phyloP scores from a whole-genome alignment of 257 asterid genomes.

The Striga asiatica region DNA sequence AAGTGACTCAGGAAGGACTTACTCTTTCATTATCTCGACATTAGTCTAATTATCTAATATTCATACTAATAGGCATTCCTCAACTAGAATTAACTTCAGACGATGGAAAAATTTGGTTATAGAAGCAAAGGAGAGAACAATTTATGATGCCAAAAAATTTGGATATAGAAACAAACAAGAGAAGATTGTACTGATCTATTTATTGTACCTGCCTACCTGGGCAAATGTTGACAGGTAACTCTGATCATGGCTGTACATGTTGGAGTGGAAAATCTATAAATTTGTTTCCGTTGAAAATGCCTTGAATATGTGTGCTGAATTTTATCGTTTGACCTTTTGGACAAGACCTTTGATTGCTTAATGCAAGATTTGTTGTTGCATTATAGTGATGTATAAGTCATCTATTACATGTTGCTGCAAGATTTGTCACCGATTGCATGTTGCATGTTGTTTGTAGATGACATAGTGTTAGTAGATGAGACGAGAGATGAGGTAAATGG shows the following conservation, averaged over 20 bases:
- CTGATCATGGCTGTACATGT: neutral
- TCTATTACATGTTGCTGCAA: no score
- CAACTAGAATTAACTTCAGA: neutral
- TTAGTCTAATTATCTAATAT: no score
- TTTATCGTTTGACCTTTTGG: neutral
- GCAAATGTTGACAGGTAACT: neutral
- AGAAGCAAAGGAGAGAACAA: no score
- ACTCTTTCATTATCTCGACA: no score
- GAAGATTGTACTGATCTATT: neutral
- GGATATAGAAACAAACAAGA: neutral
- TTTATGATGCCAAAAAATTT: no score
- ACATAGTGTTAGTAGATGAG: no score
- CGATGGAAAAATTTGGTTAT: neutral
- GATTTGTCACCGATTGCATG: no score
- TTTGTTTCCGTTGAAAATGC: neutral
- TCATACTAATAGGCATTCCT: neutral
- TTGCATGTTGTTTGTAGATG: no score
- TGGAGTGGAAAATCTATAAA: neutral
- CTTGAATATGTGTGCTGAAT: neutral
- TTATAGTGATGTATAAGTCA: neutral
- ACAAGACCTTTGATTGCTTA: neutral
- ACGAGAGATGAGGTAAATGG: no score
- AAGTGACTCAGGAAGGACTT: neutral
- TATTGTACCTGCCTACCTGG: neutral
- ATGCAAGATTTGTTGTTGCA: neutral